These are phyloP conservation scores for Lipomyces sp. DNA, from an alignment of 805 yeast species.

Conservation along the genomic window DNA sequence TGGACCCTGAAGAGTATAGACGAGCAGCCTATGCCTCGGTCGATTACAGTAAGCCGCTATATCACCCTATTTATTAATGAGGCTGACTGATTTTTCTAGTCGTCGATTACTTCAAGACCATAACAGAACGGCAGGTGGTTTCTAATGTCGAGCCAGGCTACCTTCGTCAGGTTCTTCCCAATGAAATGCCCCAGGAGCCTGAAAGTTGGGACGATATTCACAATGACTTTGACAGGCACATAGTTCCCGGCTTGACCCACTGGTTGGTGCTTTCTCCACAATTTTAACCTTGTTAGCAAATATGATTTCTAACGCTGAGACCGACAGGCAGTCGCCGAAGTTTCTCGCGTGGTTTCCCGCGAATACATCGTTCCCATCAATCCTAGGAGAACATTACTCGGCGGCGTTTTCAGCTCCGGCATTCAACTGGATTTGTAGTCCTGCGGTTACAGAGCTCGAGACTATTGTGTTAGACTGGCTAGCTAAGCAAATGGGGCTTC, in stretches of 20 bases:
- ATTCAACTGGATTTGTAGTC: slow-evolving; percentile 40
- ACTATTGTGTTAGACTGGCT: slow-evolving; percentile 41
- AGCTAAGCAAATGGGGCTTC: slow-evolving; percentile 36
- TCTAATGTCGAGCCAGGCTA: slow-evolving; percentile 39
- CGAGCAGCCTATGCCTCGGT: slow-evolving; percentile 38
- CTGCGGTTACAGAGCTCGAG: slow-evolving; percentile 40
- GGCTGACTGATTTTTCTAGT: slow-evolving; percentile 15
- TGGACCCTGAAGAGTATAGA: slow-evolving; percentile 39
- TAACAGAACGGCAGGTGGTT: slow-evolving; percentile 27
- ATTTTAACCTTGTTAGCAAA: not conserved
- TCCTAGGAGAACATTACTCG: slow-evolving; percentile 39
- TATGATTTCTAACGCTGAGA: not conserved
- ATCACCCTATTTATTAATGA: not conserved
- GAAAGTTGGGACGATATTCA: slow-evolving; percentile 37
- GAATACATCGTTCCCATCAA: slow-evolving; percentile 37
- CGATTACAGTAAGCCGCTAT: slow-evolving; percentile 33
- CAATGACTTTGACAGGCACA: slow-evolving; percentile 32
- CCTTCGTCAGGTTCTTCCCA: slow-evolving; percentile 33
- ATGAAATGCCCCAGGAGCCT: slow-evolving; percentile 35
- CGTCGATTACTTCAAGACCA: slow-evolving; percentile 32
- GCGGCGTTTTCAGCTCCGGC: slow-evolving; percentile 41
- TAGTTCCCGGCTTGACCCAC: slow-evolving; percentile 39
- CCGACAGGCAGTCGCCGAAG: slow-evolving; percentile 38
- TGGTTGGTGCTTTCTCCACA: slow-evolving; percentile 22
- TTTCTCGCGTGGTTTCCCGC: slow-evolving; percentile 40